Base-by-base conservation (phyloP, 2,329 filamentous ascomycete genomes). In the Verticillium longisporum region DNA sequence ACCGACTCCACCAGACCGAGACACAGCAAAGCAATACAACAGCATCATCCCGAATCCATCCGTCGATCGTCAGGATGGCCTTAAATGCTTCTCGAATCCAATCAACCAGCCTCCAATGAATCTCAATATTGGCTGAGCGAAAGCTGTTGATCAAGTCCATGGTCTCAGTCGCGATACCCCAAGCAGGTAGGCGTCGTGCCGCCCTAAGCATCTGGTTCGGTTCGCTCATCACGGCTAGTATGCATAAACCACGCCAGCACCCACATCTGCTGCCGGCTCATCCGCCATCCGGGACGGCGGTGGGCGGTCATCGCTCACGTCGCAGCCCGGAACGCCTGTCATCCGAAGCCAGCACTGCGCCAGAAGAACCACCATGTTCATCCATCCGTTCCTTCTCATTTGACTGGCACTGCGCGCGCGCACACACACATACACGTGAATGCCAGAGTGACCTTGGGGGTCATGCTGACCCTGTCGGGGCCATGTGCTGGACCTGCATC, bases 291-390 rank as follows among this genome's bases (percentile, higher is more conserved):
- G 41, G 41, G 41, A 50, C 41, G 41, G 41, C 41, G 41, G 41
- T 50, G 41, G 41, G 41, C 41, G 41, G 41, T 14, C 21, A 33
- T 45, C 26, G 38, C 21, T 58, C 37, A 26, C 56, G 37, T 33
- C 37, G 56, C 56, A 41, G 31, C 56, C 56, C 56, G 56, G 56
- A 58, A 58, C 37, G 26, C 21, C 26, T 58, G 56, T 32, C 56
- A 58, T 58, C 56, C 56, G 56, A 58, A 50, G 56, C 56, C 41
- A 58, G 41, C 41, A 50, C 41, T 26, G 41, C 41, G 18, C 41
- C 41, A 50, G 21, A 26, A 26, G 26, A 45, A 50, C n/a, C 6
- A 50, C 41, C n/a, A 50, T 11, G n/a, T 4, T 18, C 41, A 18
- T 50, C n/a, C n/a, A 10, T n/a, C 41, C n/a, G 41, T 18, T 50